These are phyloP conservation scores for Fraxinus americana DNA, from an alignment of 257 asterid species.

Conservation along the genomic window DNA sequence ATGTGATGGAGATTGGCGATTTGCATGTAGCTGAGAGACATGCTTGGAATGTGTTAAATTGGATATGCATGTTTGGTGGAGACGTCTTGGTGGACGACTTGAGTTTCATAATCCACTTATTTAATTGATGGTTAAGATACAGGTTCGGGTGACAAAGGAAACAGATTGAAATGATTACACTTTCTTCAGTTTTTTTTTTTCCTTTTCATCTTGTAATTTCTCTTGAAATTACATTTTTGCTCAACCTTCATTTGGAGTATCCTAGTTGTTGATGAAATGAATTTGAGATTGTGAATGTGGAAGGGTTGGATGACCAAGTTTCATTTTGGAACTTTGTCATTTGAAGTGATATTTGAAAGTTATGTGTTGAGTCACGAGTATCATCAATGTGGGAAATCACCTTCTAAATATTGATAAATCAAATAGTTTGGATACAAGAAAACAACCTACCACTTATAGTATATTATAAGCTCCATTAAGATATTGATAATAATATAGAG, in stretches of 20 bases:
- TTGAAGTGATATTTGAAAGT: neutral
- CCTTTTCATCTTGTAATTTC: neutral
- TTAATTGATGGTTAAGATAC: neutral
- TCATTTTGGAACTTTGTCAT: neutral
- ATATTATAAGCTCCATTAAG: neutral
- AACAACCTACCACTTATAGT: neutral
- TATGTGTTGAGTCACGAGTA: neutral
- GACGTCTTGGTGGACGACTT: neutral
- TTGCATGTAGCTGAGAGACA: neutral
- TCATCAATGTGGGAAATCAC: neutral
- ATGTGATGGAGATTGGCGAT: neutral
- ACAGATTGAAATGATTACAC: neutral
- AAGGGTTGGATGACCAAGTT: neutral
- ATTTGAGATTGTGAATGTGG: neutral
- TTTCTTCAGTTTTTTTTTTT: neutral
- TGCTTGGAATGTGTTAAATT: neutral
- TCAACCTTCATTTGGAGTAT: neutral
- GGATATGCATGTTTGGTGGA: conserved; percentile 1
- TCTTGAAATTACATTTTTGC: neutral
- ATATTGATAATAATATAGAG: neutral
- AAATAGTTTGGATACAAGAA: neutral
- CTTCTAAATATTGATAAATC: neutral
- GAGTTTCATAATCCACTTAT: neutral
- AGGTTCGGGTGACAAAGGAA: neutral
- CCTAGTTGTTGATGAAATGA: neutral